phyloP scores from a whole-genome alignment of 768 basidiomycete genomes.

The Russula olivacea region DNA sequence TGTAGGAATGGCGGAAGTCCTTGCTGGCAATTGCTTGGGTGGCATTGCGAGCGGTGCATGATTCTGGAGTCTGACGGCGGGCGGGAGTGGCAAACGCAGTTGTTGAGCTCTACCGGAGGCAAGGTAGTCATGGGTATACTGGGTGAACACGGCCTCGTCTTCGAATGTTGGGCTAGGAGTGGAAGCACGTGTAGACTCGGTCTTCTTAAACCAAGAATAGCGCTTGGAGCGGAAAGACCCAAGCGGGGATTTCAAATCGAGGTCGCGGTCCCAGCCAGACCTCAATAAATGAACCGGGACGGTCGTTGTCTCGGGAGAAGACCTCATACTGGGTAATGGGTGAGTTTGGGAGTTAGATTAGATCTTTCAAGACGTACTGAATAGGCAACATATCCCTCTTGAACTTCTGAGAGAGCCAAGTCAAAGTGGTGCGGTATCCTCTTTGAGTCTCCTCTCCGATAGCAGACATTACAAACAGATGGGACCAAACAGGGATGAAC shows the following conservation, averaged over 20 bases:
- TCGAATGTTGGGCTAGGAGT: conserved; percentile 15
- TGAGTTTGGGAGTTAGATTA: background rate
- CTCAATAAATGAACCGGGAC: conserved; percentile 21
- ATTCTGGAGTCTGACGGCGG: background rate
- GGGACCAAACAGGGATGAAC: conserved; percentile 24
- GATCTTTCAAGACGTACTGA: conserved; percentile 17
- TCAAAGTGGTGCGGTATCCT: conserved; percentile 9
- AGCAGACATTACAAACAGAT: conserved; percentile 16
- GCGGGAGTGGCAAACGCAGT: conserved; percentile 17
- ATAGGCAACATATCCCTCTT: conserved; percentile 9
- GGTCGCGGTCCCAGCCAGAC: conserved; percentile 24
- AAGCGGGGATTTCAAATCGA: conserved; percentile 14
- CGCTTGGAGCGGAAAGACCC: conserved; percentile 8
- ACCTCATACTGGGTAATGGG: background rate
- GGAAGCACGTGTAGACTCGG: conserved; percentile 9
- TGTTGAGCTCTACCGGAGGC: conserved; percentile 15
- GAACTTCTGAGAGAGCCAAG: conserved; percentile 8
- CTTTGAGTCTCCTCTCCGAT: conserved; percentile 20
- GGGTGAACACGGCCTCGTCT: conserved; percentile 12
- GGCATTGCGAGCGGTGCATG: background rate
- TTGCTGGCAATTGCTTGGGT: background rate
- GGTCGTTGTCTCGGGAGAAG: conserved; percentile 4
- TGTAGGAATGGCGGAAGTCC: background rate
- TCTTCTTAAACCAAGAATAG: conserved; percentile 9
- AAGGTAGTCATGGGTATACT: conserved; percentile 17